phyloP scores from a whole-genome alignment of 2,329 filamentous ascomycete species.

The Colletotrichum spaethianum region DNA sequence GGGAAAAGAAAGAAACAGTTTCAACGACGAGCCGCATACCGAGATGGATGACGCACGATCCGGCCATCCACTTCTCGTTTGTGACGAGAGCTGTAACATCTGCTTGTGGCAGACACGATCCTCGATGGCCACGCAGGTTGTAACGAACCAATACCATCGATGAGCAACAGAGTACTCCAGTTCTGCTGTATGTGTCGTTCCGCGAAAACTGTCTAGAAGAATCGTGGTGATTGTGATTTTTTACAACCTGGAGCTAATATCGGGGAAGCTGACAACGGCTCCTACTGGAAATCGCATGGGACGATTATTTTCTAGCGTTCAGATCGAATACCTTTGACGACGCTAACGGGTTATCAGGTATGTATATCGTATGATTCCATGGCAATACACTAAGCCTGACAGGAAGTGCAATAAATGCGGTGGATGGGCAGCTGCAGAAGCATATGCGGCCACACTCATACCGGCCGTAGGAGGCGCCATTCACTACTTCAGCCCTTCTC shows the following conservation, averaged over 20 bases:
- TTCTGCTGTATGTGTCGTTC: not conserved
- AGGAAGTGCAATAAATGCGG: not conserved
- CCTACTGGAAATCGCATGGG: slow-evolving; percentile 1
- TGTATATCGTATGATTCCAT: slow-evolving; percentile 11
- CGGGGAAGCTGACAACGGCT: not conserved
- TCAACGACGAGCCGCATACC: not conserved
- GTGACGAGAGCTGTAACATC: slow-evolving; percentile 3
- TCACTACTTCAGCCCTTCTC: slow-evolving; percentile 16
- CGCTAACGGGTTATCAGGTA: slow-evolving; percentile 1
- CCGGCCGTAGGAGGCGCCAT: slow-evolving; percentile 17
- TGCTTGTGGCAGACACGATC: not conserved
- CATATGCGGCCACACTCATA: not conserved
- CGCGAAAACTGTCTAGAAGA: not conserved
- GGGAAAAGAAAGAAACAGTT: slow-evolving; percentile 27
- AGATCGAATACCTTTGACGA: no score
- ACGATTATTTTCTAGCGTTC: not conserved
- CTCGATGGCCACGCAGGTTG: not conserved
- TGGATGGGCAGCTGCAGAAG: slow-evolving; percentile 6
- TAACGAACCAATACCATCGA: not conserved
- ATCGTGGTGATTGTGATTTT: not conserved
- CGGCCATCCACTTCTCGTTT: slow-evolving; percentile 13
- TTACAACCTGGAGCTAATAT: not conserved
- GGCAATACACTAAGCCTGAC: slow-evolving; percentile 7
- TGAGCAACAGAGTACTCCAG: not conserved
- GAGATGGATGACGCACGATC: not conserved